Evolutionary conservation across 345 rosid species (phyloP), one percentile per base, ranked within the genome.

Genomic region (Gossypium ekmanianum): DNA sequence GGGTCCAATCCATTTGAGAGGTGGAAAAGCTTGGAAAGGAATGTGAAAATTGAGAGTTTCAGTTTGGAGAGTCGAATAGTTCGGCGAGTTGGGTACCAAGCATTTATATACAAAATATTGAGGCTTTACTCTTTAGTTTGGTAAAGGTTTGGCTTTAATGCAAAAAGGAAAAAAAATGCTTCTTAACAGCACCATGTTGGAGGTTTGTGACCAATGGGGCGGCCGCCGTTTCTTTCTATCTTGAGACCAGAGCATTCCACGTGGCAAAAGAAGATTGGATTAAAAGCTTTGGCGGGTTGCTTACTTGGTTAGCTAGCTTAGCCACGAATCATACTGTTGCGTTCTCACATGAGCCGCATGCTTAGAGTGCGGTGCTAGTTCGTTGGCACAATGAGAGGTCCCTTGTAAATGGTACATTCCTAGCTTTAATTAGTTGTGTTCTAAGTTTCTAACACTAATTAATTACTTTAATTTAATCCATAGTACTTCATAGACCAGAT

Each of bases 1-100:
- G 65, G 45, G 78, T 86, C 94, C 94, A 90, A 22, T 76, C 70
- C 94, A 90, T 88, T 58, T 68, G 0, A 2, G 12, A 18, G 24
- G 61, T 17, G 44, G 41, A 51, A 45, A 47, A 55, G 59, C 17
- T 29, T 26, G 17, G 62, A 24, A 67, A 47, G 76, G 14, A 8
- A 16, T 17, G 62, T 20, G 39, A 11, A 16, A 26, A 22, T 43
- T 26, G 26, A 61, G 18, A 56, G 67, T 43, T 34, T 3, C 17
- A 59, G 68, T 58, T 13, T n/a, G 72, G 20, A 1, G 20, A 48
- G 44, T 43, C 26, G 11, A 3, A 65, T 61, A 20, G 59, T 50
- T 13, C 9, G 55, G 63, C 52, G 72, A 50, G 45, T 17, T 69
- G 12, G 45, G 24, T 29, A 76, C 41, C 4, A 1, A 17, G 2